Percentiles rank a stretch among this genome's conserved stretches.
Conservation (phyloP, 352 stramenopile species). For the Phytophthora multivora region DNA sequence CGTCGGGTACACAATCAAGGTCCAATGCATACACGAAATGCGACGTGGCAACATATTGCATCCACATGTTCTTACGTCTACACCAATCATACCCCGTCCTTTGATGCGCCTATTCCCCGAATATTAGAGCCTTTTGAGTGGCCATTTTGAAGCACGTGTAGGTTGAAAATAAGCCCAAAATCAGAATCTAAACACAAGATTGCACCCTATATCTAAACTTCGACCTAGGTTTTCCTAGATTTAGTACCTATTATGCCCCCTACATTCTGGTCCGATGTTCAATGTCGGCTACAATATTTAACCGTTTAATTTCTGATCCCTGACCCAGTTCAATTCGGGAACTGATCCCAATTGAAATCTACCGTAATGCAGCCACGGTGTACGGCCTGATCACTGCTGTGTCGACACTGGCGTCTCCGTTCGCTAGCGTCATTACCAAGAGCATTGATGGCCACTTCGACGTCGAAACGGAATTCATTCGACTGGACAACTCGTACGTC, state of each 20-base stretch:
- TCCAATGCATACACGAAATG: not conserved
- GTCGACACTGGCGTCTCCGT: slow-evolving; percentile 33
- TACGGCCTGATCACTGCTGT: slow-evolving; percentile 44
- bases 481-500: slow-evolving; percentile 33
- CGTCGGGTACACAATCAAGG: not conserved
- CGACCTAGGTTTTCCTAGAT: slow-evolving; percentile 4
- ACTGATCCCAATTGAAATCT: no score
- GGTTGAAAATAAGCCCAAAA: not conserved
- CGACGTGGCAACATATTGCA: not conserved
- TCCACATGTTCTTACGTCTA: not conserved
- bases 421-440: slow-evolving; percentile 36
- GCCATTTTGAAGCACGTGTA: not conserved
- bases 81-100: not conserved
- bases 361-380: slow-evolving; percentile 40
- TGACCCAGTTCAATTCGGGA: no score
- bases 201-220: slow-evolving; percentile 9
- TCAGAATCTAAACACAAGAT: not conserved
- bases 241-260: not conserved
- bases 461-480: slow-evolving; percentile 24
- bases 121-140: not conserved
- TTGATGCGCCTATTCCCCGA: not conserved
- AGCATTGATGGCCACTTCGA: slow-evolving; percentile 34
- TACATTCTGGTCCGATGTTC: not conserved
- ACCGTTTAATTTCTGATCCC: no score
- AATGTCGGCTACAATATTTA: slow-evolving; percentile 1